Percentiles rank a stretch among this genome's conserved stretches.
phyloP scores from a whole-genome alignment of 257 asterid species.

The Anisodus acutangulus region DNA sequence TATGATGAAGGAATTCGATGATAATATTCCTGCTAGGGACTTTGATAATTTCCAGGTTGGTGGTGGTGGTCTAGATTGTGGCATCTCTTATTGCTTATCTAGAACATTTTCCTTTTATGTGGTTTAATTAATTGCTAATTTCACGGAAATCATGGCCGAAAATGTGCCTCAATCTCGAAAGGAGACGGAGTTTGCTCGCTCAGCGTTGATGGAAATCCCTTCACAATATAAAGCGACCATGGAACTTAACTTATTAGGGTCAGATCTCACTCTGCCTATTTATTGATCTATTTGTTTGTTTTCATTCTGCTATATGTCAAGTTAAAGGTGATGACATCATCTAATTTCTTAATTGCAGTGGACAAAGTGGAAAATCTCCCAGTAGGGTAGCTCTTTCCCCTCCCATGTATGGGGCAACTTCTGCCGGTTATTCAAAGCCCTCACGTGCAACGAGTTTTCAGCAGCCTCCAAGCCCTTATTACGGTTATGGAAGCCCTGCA shows the following conservation, averaged over 20 bases:
- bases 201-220: no score
- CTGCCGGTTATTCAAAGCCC: constrained; percentile 25
- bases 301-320: not conserved
- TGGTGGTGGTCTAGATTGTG: not conserved
- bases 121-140: no score
- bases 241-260: constrained; percentile 89
- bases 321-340: not conserved
- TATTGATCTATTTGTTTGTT: not conserved
- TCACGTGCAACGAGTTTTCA: constrained; percentile 42
- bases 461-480: constrained; percentile 51
- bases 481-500: constrained; percentile 27
- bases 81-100: not conserved
- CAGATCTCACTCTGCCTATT: constrained; percentile 9
- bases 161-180: no score
- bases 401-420: constrained; percentile 55
- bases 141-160: no score
- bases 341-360: constrained; percentile 46
- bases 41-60: constrained; percentile 95
- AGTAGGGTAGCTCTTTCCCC: constrained; percentile 83
- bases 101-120: not conserved
- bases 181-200: no score
- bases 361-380: constrained; percentile 54
- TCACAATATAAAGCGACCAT: no score
- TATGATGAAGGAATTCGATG: constrained; percentile 96
- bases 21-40: constrained; percentile 90